A percentile compares a stretch with the other conserved stretches of the same genome.
These are phyloP conservation scores for Oryza punctata DNA, from an alignment of 176 grass and related monocot genomes.

Conservation along the genomic window DNA sequence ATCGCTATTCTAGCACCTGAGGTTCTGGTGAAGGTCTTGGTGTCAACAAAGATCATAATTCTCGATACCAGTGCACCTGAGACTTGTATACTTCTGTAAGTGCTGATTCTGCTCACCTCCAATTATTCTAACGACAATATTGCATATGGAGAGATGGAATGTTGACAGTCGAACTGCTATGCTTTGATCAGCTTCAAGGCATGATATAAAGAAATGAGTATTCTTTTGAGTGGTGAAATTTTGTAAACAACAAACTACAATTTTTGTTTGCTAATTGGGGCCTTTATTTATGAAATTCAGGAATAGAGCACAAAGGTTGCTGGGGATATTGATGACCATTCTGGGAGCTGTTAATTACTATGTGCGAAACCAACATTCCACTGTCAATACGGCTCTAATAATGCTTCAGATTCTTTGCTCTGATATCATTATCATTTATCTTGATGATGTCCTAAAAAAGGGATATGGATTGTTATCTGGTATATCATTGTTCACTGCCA, in stretches of 20 bases:
- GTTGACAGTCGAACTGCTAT: too few relatives aligned
- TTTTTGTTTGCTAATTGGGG: not conserved
- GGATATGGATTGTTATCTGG: slow-evolving; percentile 29
- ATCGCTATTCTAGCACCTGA: not conserved
- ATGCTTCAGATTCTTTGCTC: slow-evolving; percentile 8
- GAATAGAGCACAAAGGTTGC: slow-evolving; percentile 21
- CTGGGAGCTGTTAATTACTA: not conserved
- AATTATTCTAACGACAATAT: not conserved
- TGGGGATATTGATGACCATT: slow-evolving; percentile 23
- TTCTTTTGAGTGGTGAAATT: too few relatives aligned
- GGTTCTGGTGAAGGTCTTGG: not conserved
- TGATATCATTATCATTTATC: slow-evolving; percentile 27
- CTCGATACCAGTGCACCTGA: not conserved
- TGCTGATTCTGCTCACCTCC: not conserved
- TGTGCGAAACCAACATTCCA: not conserved
- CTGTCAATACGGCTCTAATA: slow-evolving; percentile 1
- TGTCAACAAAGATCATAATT: not conserved
- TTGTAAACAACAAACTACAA: too few relatives aligned
- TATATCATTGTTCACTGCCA: slow-evolving; percentile 27
- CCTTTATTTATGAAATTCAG: not conserved
- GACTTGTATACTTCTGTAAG: not conserved
- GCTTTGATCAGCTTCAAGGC: too few relatives aligned
- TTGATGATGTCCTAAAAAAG: slow-evolving; percentile 34
- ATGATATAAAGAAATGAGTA: too few relatives aligned
- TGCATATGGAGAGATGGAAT: too few relatives aligned